Percentiles rank a stretch among this genome's conserved stretches.
phyloP scores from a whole-genome alignment of 2,329 filamentous ascomycete genomes.

The Aspergillus flavus region DNA sequence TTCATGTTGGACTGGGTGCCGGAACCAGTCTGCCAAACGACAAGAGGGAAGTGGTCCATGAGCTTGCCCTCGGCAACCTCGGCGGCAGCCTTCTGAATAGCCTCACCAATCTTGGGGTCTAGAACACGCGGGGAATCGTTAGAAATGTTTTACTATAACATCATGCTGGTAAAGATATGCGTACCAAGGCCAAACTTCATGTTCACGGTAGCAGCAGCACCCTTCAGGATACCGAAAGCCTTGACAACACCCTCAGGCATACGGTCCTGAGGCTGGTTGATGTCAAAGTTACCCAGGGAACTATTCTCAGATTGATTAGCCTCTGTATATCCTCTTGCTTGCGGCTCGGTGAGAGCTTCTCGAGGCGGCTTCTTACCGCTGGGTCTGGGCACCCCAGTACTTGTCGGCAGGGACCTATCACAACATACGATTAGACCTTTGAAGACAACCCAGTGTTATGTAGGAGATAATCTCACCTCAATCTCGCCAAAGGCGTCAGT shows the following conservation, averaged over 20 bases:
- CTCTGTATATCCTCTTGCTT: not conserved
- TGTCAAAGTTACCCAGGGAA: slow-evolving; percentile 95
- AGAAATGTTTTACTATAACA: not conserved
- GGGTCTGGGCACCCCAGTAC: slow-evolving; percentile 98
- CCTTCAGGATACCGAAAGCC: slow-evolving; percentile 97
- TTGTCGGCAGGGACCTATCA: slow-evolving; percentile 75
- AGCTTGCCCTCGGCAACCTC: slow-evolving; percentile 95
- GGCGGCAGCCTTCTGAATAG: slow-evolving; percentile 89
- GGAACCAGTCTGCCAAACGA: slow-evolving; percentile 98
- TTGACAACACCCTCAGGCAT: slow-evolving; percentile 92
- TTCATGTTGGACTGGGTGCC: slow-evolving; percentile 99
- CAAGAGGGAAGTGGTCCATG: slow-evolving; percentile 94
- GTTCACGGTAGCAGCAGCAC: slow-evolving; percentile 92
- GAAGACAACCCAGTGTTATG: not conserved
- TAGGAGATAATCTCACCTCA: slow-evolving; percentile 52
- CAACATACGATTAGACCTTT: slow-evolving; percentile 17
- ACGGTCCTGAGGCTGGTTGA: slow-evolving; percentile 98
- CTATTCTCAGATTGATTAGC: slow-evolving; percentile 35
- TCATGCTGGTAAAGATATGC: slow-evolving; percentile 1
- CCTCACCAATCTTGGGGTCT: slow-evolving; percentile 88
- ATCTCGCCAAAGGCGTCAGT: slow-evolving; percentile 98
- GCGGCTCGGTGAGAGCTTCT: not conserved
- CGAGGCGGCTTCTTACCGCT: slow-evolving; percentile 58
- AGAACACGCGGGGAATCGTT: slow-evolving; percentile 39
- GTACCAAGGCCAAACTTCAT: slow-evolving; percentile 83